Conservation (phyloP, 2,329 filamentous ascomycete species). For the Penicillium sp. region DNA sequence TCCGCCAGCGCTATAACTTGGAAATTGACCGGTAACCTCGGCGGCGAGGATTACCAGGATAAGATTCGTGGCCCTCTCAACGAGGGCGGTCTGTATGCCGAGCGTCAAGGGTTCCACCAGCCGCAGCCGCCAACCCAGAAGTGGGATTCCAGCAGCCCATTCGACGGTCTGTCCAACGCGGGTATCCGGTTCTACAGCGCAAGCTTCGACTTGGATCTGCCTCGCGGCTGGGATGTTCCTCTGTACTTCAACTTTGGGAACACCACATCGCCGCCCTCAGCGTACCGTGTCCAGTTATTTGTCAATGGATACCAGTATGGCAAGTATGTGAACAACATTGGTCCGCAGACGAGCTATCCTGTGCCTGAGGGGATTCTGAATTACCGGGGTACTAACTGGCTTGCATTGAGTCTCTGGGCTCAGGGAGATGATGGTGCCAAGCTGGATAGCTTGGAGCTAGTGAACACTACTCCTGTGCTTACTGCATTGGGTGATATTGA, state of each 20-base stretch:
- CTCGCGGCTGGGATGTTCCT: conserved; percentile 52
- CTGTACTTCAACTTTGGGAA: conserved; percentile 49
- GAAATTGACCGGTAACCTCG: conserved; percentile 57
- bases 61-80: conserved; percentile 52
- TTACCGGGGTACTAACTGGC: conserved; percentile 63
- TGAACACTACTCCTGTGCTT: conserved; percentile 47
- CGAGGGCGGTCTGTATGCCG: conserved; percentile 53
- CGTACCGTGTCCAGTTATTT: conserved; percentile 61
- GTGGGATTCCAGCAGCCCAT: conserved; percentile 35
- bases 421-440: conserved; percentile 54
- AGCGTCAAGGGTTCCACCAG: conserved; percentile 54
- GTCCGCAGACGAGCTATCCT: conserved; percentile 65
- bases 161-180: conserved; percentile 41
- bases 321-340: conserved; percentile 64
- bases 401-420: conserved; percentile 66
- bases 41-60: conserved; percentile 52
- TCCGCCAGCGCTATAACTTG: conserved; percentile 40
- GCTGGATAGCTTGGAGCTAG: conserved; percentile 51
- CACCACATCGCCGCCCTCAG: conserved; percentile 46
- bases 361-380: conserved; percentile 70
- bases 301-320: conserved; percentile 74
- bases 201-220: conserved; percentile 49
- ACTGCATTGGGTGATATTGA: conserved; percentile 48
- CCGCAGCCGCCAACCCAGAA: conserved; percentile 41
- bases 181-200: conserved; percentile 53